Conservation (phyloP, 2,329 filamentous ascomycete species). For the Paramyrothecium sp. region DNA sequence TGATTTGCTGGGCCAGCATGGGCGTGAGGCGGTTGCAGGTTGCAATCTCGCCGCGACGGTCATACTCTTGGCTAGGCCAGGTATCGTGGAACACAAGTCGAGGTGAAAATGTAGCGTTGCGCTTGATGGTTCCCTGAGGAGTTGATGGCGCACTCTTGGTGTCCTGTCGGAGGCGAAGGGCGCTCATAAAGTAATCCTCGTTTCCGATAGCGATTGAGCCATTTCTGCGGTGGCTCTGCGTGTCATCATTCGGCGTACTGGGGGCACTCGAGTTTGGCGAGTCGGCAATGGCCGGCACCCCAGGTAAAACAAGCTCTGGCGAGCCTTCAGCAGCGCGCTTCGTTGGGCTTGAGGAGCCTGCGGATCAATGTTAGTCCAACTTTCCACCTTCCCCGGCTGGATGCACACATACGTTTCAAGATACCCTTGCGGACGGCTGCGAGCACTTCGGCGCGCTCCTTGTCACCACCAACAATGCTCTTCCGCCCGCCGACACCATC, state of each 20-base stretch:
- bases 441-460: constrained; percentile 85
- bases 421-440: constrained; percentile 95
- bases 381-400: background rate
- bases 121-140: constrained; percentile 64
- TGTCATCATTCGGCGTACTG: constrained; percentile 81
- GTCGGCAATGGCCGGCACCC: constrained; percentile 65
- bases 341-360: constrained; percentile 67
- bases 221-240: constrained; percentile 62
- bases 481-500: constrained; percentile 67
- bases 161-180: constrained; percentile 70
- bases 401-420: constrained; percentile 69
- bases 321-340: constrained; percentile 59
- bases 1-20: constrained; percentile 97
- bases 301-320: constrained; percentile 56
- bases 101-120: constrained; percentile 78
- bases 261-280: constrained; percentile 84
- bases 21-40: constrained; percentile 97
- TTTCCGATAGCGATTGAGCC: constrained; percentile 73
- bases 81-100: constrained; percentile 94
- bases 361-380: constrained; percentile 15
- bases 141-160: constrained; percentile 80
- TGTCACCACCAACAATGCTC: constrained; percentile 89
- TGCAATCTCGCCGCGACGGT: constrained; percentile 91
- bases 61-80: constrained; percentile 94
- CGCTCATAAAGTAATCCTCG: constrained; percentile 88